Percentiles rank a stretch among this genome's conserved stretches.
Conservation (phyloP, 768 basidiomycete species). For the Kwoniella botswanensis region DNA sequence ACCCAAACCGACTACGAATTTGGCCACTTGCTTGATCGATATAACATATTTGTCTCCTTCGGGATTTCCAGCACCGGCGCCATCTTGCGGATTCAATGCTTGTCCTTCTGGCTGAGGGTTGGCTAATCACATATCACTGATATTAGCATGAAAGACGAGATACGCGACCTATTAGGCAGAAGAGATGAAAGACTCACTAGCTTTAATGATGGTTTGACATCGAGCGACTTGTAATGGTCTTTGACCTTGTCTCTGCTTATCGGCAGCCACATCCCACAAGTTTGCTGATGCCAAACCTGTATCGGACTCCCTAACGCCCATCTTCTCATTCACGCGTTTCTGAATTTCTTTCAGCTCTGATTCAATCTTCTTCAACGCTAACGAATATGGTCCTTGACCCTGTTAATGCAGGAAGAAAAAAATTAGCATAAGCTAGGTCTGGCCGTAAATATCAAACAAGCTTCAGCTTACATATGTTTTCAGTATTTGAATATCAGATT, state of each 20-base stretch:
- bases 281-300: constrained; percentile 96
- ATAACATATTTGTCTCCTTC: constrained; percentile 99
- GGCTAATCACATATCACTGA: constrained; percentile 51
- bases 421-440: neutral
- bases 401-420: constrained; percentile 55
- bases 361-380: constrained; percentile 84
- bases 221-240: constrained; percentile 95
- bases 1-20: constrained; percentile 96
- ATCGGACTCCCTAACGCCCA: constrained; percentile 98
- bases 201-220: constrained; percentile 95
- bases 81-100: constrained; percentile 88
- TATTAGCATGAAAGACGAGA: neutral
- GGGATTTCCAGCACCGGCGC: constrained; percentile 61
- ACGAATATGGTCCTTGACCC: constrained; percentile 98
- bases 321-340: constrained; percentile 96
- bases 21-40: constrained; percentile 99
- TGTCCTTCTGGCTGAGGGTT: constrained; percentile 77
- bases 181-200: constrained; percentile 58
- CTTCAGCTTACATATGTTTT: constrained; percentile 81
- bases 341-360: constrained; percentile 93
- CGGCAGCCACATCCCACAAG: constrained; percentile 94
- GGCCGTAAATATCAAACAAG: neutral
- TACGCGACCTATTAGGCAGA: neutral
- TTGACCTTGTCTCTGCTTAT: constrained; percentile 85
- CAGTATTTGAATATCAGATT: constrained; percentile 97